Base-by-base conservation (phyloP, 2,329 filamentous ascomycete genomes). In the Fusarium miscanthi region DNA sequence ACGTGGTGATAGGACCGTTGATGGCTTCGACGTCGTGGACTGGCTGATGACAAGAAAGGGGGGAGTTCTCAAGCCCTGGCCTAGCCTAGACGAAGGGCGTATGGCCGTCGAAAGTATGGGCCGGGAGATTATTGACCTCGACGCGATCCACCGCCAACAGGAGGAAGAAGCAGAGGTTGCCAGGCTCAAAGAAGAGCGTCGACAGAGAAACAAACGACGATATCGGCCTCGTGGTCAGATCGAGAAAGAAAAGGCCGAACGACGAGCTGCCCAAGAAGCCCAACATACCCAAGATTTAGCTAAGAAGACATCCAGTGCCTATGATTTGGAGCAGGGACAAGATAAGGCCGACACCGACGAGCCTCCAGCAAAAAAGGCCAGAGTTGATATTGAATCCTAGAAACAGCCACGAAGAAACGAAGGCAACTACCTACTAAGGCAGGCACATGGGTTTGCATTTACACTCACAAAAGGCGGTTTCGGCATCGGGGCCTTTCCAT, bases 31-130 rank as follows among this genome's bases (percentile, higher is more conserved):
- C 14, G 72, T 78, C 41, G 65, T 73, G 45, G 49, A 54, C n/a
- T 66, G 73, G 51, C 57, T 77, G 25, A 49, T 77, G 69, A 73
- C 73, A 7, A 67, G 69, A 53, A 75, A 66, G 21, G 76, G 76
- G 19, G 74, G 76, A 13, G 23, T 46, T 23, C 54, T 33, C 35
- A 68, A 67, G 31, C 27, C 60, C 30, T 77, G 75, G 74, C 59
- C 70, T 9, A 41, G 59, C 31, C 73, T 78, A 21, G 59, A 72
- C 12, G 73, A 76, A 21, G 68, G 64, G 4, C 35, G 63, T 11
- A 59, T 43, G 35, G 66, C 59, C 4, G 56, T 79, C 19, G 51
- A 72, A 30, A 59, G 37, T 16, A 75, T 79, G 73, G 43, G 68
- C 27, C 74, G 64, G 25, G 72, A 72, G 1, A 66, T 38, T 4